Conservation (phyloP, 768 basidiomycete species). For the Glaciozyma martinii region DNA sequence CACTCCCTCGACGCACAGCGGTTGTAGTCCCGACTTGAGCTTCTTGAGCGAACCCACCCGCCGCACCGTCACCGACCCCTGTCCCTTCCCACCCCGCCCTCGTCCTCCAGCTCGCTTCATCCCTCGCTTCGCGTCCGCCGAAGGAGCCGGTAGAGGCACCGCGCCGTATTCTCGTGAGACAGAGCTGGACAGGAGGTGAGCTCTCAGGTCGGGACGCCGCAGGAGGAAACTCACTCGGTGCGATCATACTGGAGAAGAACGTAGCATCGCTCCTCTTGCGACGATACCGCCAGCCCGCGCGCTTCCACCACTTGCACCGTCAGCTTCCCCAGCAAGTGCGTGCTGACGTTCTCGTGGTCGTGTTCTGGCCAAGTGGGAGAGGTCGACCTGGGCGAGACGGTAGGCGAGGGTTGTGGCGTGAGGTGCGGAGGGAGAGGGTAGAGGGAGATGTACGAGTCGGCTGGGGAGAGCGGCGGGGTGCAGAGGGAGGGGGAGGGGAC, state of each 20-base stretch:
- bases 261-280: conserved; percentile 13
- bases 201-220: neutral
- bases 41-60: neutral
- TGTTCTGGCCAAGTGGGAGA: neutral
- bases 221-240: conserved; percentile 12
- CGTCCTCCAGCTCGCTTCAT: neutral
- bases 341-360: neutral
- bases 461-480: neutral
- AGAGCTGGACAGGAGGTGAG: conserved; percentile 4
- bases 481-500: neutral
- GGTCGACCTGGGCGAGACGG: neutral
- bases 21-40: neutral
- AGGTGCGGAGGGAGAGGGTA: conserved; percentile 20
- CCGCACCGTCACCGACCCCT: conserved; percentile 4
- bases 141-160: neutral
- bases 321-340: conserved; percentile 50
- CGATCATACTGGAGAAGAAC: conserved; percentile 27
- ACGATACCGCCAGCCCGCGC: conserved; percentile 60
- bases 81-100: neutral
- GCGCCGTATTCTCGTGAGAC: conserved; percentile 27
- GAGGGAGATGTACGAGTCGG: neutral
- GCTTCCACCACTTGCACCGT: conserved; percentile 91
- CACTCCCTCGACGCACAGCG: neutral
- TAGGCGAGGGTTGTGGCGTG: conserved; percentile 10
- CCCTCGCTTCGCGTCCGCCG: neutral